A percentile compares a stretch with the other conserved stretches of the same genome.
Evolutionary conservation across 1,284 basidiomycete genomes (phyloP).

Genomic region (Microbotryum saponariae): DNA sequence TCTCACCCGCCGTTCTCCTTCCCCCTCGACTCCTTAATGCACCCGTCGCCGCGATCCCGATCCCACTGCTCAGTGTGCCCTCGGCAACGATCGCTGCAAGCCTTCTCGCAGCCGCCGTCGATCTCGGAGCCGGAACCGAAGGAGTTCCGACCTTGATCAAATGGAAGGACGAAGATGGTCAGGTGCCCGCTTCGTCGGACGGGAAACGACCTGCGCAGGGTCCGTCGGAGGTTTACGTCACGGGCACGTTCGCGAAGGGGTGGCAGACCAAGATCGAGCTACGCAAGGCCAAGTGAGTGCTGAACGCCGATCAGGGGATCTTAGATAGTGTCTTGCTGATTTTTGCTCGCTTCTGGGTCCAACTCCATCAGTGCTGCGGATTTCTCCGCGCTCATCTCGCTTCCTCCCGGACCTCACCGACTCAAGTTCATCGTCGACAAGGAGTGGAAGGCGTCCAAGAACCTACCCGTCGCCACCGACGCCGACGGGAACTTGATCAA

Average conservation of each 20-base stretch:
- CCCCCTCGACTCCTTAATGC: conserved; percentile 32
- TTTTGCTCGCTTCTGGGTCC: neutral
- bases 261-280: conserved; percentile 51
- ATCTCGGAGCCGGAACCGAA: conserved; percentile 36
- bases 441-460: conserved; percentile 63
- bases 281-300: conserved; percentile 42
- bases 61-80: conserved; percentile 29
- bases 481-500: conserved; percentile 93
- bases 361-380: conserved; percentile 38
- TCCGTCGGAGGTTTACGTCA: conserved; percentile 48
- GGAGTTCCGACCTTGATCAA: conserved; percentile 39
- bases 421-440: conserved; percentile 95
- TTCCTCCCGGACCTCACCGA: conserved; percentile 87
- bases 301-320: neutral
- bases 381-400: conserved; percentile 46
- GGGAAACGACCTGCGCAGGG: conserved; percentile 40
- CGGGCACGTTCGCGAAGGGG: conserved; percentile 53
- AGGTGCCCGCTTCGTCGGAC: conserved; percentile 46
- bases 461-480: conserved; percentile 84
- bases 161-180: conserved; percentile 37
- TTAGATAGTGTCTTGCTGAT: too few relatives aligned
- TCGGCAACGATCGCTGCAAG: conserved; percentile 32
- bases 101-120: conserved; percentile 37
- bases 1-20: conserved; percentile 29
- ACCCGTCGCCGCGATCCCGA: conserved; percentile 33